Conservation (phyloP, 257 asterid genomes). For the Vinca minor region DNA sequence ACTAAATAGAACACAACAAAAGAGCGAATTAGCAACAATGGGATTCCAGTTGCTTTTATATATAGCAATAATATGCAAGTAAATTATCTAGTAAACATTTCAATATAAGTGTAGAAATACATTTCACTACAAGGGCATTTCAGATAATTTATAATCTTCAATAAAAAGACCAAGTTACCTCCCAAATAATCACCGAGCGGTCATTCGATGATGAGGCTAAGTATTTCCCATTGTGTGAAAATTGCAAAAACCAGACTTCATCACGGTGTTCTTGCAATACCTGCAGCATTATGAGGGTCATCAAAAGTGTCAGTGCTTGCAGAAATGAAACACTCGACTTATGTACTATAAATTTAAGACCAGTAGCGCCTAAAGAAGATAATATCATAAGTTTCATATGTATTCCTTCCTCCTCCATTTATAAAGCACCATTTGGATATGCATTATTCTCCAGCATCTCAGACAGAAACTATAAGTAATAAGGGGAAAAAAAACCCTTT, state of each 20-base stretch:
- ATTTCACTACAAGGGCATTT: no score
- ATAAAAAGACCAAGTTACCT: conserved; percentile 33
- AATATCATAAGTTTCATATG: background rate
- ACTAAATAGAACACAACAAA: background rate
- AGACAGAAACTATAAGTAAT: background rate
- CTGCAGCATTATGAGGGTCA: conserved; percentile 33
- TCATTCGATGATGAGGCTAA: conserved; percentile 75
- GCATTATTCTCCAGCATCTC: conserved; percentile 1
- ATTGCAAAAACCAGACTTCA: conserved; percentile 81
- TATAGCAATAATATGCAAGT: no score
- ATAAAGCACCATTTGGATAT: no score
- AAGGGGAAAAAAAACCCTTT: background rate
- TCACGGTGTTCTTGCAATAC: conserved; percentile 53
- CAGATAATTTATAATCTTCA: no score
- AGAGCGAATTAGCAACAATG: background rate
- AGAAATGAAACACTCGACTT: background rate
- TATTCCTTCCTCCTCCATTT: background rate
- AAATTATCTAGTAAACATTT: background rate
- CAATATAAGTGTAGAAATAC: background rate
- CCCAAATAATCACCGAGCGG: conserved; percentile 64
- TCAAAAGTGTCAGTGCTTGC: conserved; percentile 5
- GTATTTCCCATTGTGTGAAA: conserved; percentile 72
- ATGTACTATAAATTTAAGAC: background rate
- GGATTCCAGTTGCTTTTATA: no score
- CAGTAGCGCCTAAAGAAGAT: background rate